phyloP scores from a whole-genome alignment of 192 early-diverging fungal species.

The Neocallimastix lanati region DNA sequence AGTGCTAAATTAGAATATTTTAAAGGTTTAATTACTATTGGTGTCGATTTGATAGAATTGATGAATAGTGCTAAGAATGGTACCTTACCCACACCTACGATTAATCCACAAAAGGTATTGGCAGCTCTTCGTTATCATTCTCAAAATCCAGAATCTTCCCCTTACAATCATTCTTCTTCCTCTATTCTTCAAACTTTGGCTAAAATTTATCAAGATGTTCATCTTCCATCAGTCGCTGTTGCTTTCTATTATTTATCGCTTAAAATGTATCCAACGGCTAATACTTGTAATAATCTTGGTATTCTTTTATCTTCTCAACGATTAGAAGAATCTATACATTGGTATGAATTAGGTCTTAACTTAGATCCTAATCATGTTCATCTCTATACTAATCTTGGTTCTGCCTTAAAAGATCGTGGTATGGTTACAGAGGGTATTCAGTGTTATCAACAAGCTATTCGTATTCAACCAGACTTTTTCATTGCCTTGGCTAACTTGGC shows the following conservation, averaged over 20 bases:
- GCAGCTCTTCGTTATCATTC: constrained; percentile 9
- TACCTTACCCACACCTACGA: constrained; percentile 26
- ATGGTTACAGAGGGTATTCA: constrained; percentile 61
- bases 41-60: constrained; percentile 20
- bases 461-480: constrained; percentile 68
- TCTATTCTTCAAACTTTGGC: constrained; percentile 65
- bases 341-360: constrained; percentile 68
- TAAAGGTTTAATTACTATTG: constrained; percentile 53
- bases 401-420: constrained; percentile 75
- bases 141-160: constrained; percentile 7
- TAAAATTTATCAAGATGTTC: constrained; percentile 69
- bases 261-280: constrained; percentile 59
- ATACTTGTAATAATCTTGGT: constrained; percentile 81
- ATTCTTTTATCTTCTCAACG: constrained; percentile 59
- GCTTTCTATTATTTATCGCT: constrained; percentile 72
- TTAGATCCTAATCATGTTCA: constrained; percentile 72
- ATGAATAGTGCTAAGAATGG: constrained; percentile 22
- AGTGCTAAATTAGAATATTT: constrained; percentile 66
- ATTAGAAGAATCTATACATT: constrained; percentile 58
- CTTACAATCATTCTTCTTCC: constrained; percentile 26
- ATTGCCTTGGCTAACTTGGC: constrained; percentile 84
- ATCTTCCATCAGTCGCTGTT: constrained; percentile 46
- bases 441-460: constrained; percentile 80
- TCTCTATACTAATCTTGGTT: constrained; percentile 84
- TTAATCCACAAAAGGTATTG: constrained; percentile 12